phyloP scores from a whole-genome alignment of 208 protist species.

The Trichomonas tenax region DNA sequence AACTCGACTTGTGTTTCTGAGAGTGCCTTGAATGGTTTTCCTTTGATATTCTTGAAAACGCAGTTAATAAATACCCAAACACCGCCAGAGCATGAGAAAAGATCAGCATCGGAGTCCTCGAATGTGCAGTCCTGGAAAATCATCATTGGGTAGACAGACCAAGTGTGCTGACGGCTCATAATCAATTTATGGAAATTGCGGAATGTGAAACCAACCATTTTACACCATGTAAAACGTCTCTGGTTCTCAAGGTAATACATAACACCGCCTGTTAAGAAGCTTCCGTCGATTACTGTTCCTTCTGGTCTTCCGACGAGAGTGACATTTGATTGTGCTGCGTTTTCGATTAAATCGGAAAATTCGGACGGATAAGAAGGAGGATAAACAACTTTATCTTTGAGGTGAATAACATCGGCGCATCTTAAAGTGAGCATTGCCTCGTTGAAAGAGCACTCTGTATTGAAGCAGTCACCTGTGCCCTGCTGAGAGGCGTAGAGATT shows the following conservation, averaged over 20 bases:
- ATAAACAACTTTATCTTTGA: not conserved
- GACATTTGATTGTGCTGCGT: not conserved
- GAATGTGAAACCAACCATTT: not conserved
- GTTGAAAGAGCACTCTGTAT: not conserved
- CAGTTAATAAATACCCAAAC: conserved; percentile 14
- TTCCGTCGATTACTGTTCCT: not conserved
- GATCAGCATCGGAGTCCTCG: not conserved
- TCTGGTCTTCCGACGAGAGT: not conserved
- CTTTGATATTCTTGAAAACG: not conserved
- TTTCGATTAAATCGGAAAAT: conserved; percentile 16
- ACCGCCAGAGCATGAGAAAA: not conserved
- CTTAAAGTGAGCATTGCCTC: not conserved
- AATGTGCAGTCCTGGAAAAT: conserved; percentile 10
- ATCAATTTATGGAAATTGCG: conserved; percentile 6
- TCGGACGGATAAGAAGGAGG: not conserved
- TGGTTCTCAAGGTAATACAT: conserved; percentile 21
- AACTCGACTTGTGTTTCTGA: not conserved
- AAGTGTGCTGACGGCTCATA: not conserved
- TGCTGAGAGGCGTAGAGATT: not conserved
- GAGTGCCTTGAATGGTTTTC: not conserved
- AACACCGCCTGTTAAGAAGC: not conserved
- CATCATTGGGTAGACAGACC: not conserved
- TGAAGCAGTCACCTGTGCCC: not conserved
- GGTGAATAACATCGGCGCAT: not conserved
- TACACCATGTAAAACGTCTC: not conserved